Percentiles rank a stretch among this genome's conserved stretches.
These are phyloP conservation scores for Taiozyma sp. DNA, from an alignment of 1,139 yeast genomes.

Conservation along the genomic window DNA sequence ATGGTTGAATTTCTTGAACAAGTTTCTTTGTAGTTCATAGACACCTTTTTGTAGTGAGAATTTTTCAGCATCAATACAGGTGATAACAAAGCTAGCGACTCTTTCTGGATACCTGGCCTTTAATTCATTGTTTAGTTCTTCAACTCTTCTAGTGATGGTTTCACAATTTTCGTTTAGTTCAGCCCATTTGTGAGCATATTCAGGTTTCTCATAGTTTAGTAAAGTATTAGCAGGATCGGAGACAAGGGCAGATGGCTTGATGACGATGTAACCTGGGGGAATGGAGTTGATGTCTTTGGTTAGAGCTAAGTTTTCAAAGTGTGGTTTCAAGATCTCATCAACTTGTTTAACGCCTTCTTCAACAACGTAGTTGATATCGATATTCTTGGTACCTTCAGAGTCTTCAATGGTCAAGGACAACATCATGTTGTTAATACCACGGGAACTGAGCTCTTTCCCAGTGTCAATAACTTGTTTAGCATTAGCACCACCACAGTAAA, in stretches of 20 bases:
- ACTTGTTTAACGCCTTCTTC: conserved; percentile 65
- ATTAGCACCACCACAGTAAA: conserved; percentile 90
- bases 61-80: conserved; percentile 92
- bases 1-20: conserved; percentile 72
- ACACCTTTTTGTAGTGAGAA: conserved; percentile 86
- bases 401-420: conserved; percentile 90
- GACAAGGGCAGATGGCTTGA: conserved; percentile 90
- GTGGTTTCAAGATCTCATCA: conserved; percentile 67
- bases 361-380: conserved; percentile 63
- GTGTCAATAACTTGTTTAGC: conserved; percentile 64
- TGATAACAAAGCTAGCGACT: conserved; percentile 76
- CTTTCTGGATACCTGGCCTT: conserved; percentile 56
- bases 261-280: conserved; percentile 82
- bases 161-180: conserved; percentile 63
- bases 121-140: conserved; percentile 48
- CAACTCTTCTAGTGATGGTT: conserved; percentile 49
- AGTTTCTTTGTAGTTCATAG: conserved; percentile 80
- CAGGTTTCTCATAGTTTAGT: conserved; percentile 52
- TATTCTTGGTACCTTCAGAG: conserved; percentile 65
- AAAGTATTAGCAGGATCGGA: conserved; percentile 74
- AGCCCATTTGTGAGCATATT: conserved; percentile 50
- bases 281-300: conserved; percentile 51
- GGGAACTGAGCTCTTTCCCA: conserved; percentile 57
- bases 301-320: conserved; percentile 43
- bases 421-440: conserved; percentile 94